Conservation (phyloP, 768 basidiomycete genomes). For the Panus rudis region DNA sequence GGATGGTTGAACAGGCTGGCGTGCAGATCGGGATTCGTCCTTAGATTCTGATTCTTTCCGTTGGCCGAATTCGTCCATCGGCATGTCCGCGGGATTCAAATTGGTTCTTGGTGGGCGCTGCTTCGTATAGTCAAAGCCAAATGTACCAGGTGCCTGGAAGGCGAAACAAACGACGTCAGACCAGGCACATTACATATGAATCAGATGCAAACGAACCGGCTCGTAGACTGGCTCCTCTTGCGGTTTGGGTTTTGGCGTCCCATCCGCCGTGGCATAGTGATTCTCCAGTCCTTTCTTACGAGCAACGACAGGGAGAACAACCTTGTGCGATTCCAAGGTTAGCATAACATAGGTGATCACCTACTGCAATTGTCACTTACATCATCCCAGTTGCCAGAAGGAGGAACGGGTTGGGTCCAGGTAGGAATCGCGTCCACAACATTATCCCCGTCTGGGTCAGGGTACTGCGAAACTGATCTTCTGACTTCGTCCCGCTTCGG, state of each 20-base stretch:
- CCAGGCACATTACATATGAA: not conserved
- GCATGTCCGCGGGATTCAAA: conserved; percentile 31
- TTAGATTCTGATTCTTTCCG: conserved; percentile 21
- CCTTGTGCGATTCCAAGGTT: conserved; percentile 33
- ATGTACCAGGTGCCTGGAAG: conserved; percentile 71
- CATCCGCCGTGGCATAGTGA: conserved; percentile 61
- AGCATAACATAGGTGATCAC: conserved; percentile 5
- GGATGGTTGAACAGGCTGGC: conserved; percentile 26
- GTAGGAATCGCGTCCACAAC: conserved; percentile 73
- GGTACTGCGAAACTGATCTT: conserved; percentile 62
- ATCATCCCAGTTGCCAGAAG: conserved; percentile 80
- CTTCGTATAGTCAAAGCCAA: conserved; percentile 71
- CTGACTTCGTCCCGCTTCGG: conserved; percentile 42
- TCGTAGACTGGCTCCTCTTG: conserved; percentile 33
- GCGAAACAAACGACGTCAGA: conserved; percentile 1
- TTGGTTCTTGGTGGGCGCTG: conserved; percentile 41
- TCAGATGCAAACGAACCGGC: conserved; percentile 37
- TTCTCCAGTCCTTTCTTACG: conserved; percentile 73
- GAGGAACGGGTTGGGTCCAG: conserved; percentile 70
- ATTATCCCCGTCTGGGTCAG: conserved; percentile 48
- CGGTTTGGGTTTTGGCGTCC: conserved; percentile 52
- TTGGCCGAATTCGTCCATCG: conserved; percentile 62
- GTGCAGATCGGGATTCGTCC: conserved; percentile 13
- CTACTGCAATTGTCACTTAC: conserved; percentile 31
- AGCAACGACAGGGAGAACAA: conserved; percentile 79